phyloP scores from a whole-genome alignment of 1,284 basidiomycete genomes.

The Malassezia japonica region DNA sequence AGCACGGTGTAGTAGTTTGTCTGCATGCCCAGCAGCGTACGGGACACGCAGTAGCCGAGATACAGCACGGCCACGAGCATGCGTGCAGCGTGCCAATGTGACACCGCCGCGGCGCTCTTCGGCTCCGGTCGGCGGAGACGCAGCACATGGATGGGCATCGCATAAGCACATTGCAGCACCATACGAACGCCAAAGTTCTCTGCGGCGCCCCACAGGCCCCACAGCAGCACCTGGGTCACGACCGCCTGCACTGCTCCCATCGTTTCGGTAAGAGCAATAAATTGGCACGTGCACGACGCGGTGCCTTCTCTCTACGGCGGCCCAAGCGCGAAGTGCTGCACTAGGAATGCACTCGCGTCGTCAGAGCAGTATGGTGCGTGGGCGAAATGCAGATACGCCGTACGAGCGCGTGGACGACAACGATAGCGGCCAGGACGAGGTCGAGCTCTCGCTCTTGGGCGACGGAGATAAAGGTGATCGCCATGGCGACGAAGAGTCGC shows the following conservation, averaged over 20 bases:
- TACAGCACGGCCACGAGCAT: conserved; percentile 1
- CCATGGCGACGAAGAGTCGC: background rate
- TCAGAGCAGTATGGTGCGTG: background rate
- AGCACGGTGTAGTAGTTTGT: background rate
- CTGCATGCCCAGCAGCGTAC: background rate
- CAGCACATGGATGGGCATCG: background rate
- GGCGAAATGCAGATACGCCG: background rate
- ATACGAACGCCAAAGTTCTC: background rate
- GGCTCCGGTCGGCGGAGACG: conserved; percentile 2
- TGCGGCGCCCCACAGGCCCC: background rate
- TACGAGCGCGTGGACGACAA: background rate
- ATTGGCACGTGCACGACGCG: conserved; percentile 1
- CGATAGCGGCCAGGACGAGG: background rate
- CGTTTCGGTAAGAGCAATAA: background rate
- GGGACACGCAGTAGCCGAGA: background rate
- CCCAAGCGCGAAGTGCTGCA: too few species aligned
- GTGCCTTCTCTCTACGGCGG: too few species aligned
- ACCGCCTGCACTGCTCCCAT: conserved; percentile 1
- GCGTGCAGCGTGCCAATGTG: conserved; percentile 3
- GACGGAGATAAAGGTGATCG: background rate
- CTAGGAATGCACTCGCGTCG: conserved; percentile 1
- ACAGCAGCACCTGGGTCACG: conserved; percentile 1
- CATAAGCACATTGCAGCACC: background rate
- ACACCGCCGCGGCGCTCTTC: background rate
- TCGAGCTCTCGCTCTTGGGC: conserved; percentile 7